These are phyloP conservation scores for Nigrospora sphaerica DNA, from an alignment of 2,329 filamentous ascomycete species.

Conservation along the genomic window DNA sequence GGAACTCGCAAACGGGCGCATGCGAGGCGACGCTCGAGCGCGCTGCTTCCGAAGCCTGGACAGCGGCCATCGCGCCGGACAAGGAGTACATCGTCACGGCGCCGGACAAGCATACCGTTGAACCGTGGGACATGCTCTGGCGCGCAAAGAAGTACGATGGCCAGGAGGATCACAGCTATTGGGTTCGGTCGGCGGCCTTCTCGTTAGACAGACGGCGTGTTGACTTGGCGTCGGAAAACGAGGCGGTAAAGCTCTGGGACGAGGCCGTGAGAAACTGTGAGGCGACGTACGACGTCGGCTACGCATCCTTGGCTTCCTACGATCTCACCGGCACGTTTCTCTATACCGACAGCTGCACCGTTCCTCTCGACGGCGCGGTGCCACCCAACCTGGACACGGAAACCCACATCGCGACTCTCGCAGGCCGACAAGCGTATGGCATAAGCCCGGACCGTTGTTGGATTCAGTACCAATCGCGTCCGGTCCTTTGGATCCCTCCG, in stretches of 20 bases:
- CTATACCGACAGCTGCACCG: no score
- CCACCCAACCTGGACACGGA: no score
- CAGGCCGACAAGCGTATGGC: no score
- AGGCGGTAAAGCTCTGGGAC: neutral
- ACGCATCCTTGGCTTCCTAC: no score
- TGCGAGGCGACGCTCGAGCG: neutral
- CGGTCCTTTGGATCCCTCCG: no score
- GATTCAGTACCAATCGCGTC: no score
- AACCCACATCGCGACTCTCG: no score
- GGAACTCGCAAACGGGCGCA: neutral
- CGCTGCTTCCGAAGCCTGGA: neutral
- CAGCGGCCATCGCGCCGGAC: neutral
- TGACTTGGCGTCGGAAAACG: neutral
- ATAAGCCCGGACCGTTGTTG: no score
- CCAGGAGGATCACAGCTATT: neutral
- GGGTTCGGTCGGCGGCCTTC: neutral
- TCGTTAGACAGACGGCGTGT: no score
- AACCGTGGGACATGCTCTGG: neutral
- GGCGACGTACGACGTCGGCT: neutral
- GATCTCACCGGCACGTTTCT: no score
- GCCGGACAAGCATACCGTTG: neutral
- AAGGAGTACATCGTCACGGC: neutral
- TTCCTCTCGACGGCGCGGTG: no score
- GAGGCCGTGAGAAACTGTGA: neutral
- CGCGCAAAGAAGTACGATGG: neutral